These are phyloP conservation scores for Triglochin maritima DNA, from an alignment of 106 monocot species.

Conservation along the genomic window DNA sequence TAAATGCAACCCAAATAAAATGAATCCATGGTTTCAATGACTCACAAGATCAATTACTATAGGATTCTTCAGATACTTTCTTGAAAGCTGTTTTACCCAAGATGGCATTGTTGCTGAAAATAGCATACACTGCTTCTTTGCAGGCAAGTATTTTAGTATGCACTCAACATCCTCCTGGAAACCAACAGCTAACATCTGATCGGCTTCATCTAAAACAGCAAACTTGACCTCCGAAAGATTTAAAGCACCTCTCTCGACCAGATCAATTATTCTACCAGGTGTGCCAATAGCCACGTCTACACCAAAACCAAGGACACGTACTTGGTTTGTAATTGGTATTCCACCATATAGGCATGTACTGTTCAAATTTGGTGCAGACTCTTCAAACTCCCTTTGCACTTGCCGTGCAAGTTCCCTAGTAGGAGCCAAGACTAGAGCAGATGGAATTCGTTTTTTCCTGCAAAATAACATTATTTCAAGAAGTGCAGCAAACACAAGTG, in stretches of 20 bases:
- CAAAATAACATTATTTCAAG: background rate
- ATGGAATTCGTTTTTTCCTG: conserved; percentile 21
- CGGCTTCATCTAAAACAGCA: conserved; percentile 54
- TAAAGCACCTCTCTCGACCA: conserved; percentile 38
- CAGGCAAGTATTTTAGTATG: conserved; percentile 33
- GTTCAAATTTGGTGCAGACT: conserved; percentile 27
- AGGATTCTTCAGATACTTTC: conserved; percentile 36
- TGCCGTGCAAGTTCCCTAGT: conserved; percentile 46
- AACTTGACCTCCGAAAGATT: conserved; percentile 42
- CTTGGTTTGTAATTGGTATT: conserved; percentile 27
- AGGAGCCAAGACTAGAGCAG: conserved; percentile 42
- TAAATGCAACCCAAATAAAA: background rate
- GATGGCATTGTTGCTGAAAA: conserved; percentile 55
- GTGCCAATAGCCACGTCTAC: conserved; percentile 45
- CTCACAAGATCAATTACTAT: conserved; percentile 35
- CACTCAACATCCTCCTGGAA: conserved; percentile 46
- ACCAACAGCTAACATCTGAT: conserved; percentile 47
- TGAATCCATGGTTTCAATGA: background rate
- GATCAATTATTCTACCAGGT: conserved; percentile 46
- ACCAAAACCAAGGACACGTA: conserved; percentile 23
- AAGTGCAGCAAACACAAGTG: too few species aligned
- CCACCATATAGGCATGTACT: conserved; percentile 44
- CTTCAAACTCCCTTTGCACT: conserved; percentile 36
- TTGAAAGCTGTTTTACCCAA: conserved; percentile 32
- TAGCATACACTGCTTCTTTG: conserved; percentile 34